Conservation (phyloP, 495 filamentous ascomycete species). For the Penicillium samsonianum region DNA sequence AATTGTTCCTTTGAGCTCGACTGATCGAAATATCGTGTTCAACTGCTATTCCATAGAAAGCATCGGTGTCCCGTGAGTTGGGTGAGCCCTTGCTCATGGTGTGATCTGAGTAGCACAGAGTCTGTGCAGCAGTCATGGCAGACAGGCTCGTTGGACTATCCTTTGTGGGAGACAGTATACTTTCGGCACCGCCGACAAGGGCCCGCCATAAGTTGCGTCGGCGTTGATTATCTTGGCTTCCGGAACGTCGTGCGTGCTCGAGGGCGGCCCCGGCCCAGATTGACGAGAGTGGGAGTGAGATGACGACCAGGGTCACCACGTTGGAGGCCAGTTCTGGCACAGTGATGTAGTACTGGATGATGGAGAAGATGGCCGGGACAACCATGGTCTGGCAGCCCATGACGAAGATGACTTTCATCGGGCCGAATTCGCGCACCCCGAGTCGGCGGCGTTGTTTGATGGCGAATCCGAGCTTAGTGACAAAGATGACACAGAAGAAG, state of each 20-base stretch:
- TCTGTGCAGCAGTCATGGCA: slow-evolving; percentile 21
- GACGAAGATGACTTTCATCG: slow-evolving; percentile 71
- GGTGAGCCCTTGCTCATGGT: slow-evolving; percentile 12
- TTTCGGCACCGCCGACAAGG: slow-evolving; percentile 23
- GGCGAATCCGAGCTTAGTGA: slow-evolving; percentile 65
- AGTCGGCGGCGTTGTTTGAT: slow-evolving; percentile 57
- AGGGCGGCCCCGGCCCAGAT: slow-evolving; percentile 67
- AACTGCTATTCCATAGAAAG: slow-evolving; percentile 34
- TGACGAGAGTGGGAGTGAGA: slow-evolving; percentile 78
- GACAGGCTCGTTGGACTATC: slow-evolving; percentile 17
- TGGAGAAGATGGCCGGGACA: slow-evolving; percentile 76
- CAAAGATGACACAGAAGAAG: slow-evolving; percentile 75
- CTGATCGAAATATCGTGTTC: slow-evolving; percentile 39
- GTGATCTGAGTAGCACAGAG: slow-evolving; percentile 35
- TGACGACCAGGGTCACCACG: slow-evolving; percentile 64
- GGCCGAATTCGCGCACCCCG: slow-evolving; percentile 60
- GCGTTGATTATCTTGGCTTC: slow-evolving; percentile 8
- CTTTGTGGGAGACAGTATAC: slow-evolving; percentile 21
- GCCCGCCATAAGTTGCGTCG: slow-evolving; percentile 34
- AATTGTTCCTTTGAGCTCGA: slow-evolving; percentile 12
- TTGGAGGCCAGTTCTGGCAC: slow-evolving; percentile 63
- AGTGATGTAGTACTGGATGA: slow-evolving; percentile 56
- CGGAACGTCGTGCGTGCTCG: slow-evolving; percentile 15
- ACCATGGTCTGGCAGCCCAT: slow-evolving; percentile 78
- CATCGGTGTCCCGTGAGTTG: slow-evolving; percentile 17